These are phyloP conservation scores for Talaromyces marneffei DNA, from an alignment of 2,329 filamentous ascomycete genomes.

Conservation along the genomic window DNA sequence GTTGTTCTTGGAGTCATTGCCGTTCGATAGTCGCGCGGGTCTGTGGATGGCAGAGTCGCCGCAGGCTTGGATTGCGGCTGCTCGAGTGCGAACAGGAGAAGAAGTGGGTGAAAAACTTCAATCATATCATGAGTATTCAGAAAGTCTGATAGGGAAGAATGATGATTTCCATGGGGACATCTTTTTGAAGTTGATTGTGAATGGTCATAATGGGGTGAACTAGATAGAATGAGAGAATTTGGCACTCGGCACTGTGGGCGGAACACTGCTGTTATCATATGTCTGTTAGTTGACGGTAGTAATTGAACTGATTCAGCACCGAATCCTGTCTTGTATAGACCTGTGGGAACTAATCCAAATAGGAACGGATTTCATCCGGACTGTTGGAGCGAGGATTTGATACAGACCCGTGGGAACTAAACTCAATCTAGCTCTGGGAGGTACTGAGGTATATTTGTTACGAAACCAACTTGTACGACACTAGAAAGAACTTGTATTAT, in stretches of 20 bases:
- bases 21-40: slow-evolving; percentile 3
- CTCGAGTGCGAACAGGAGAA: not conserved
- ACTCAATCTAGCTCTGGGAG: not conserved
- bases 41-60: slow-evolving; percentile 9
- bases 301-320: not conserved
- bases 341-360: not conserved
- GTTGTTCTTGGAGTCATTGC: slow-evolving; percentile 5
- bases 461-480: no score
- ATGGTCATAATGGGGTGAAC: not conserved
- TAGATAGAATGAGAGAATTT: not conserved
- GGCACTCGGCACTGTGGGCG: not conserved
- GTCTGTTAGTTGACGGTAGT: not conserved
- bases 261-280: not conserved
- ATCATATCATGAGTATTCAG: slow-evolving; percentile 2
- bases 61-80: slow-evolving; percentile 10
- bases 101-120: slow-evolving; percentile 7
- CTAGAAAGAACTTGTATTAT: no score
- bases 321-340: not conserved
- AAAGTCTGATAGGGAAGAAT: not conserved
- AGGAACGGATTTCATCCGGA: not conserved
- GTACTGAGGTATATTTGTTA: no score
- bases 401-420: not conserved
- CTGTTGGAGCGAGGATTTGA: not conserved
- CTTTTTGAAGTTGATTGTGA: slow-evolving; percentile 2
- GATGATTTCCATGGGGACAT: not conserved